phyloP scores from a whole-genome alignment of 2,329 filamentous ascomycete genomes.

The Drechslerella dactyloides region DNA sequence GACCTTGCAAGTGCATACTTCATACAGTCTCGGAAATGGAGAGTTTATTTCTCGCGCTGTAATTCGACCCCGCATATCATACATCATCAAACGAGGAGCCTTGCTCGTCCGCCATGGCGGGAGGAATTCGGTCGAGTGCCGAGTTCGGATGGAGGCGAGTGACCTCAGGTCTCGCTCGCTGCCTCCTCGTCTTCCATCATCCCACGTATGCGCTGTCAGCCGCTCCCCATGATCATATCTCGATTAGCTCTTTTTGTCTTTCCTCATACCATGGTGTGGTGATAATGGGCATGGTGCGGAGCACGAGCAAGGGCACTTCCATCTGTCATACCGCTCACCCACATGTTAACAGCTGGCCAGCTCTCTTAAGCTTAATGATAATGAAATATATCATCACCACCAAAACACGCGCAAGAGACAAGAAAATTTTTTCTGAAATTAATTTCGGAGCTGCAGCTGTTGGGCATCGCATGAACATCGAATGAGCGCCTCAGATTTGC shows the following conservation, averaged over 20 bases:
- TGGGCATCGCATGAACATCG: slow-evolving; percentile 49
- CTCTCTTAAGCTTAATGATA: no score
- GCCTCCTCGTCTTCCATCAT: neutral
- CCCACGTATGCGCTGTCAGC: slow-evolving; percentile 21
- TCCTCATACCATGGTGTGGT: neutral
- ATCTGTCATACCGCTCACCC: no score
- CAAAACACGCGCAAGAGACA: neutral
- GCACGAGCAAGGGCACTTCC: no score
- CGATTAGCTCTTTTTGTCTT: neutral
- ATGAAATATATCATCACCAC: no score
- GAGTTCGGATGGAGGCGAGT: slow-evolving; percentile 39
- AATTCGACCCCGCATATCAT: slow-evolving; percentile 42
- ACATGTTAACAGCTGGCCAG: no score
- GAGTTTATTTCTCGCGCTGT: slow-evolving; percentile 27
- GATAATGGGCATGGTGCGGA: neutral
- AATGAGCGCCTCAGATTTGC: slow-evolving; percentile 29
- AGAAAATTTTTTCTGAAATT: slow-evolving; percentile 4
- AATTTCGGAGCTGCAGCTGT: slow-evolving; percentile 9
- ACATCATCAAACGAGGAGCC: neutral
- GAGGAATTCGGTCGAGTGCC: slow-evolving; percentile 50
- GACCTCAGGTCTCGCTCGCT: slow-evolving; percentile 8
- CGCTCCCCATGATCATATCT: slow-evolving; percentile 3
- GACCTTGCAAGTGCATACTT: neutral
- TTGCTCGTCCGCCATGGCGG: slow-evolving; percentile 11
- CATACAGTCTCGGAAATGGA: neutral